Conservation (phyloP, 305 asterid genomes). For the Ajuga reptans region DNA sequence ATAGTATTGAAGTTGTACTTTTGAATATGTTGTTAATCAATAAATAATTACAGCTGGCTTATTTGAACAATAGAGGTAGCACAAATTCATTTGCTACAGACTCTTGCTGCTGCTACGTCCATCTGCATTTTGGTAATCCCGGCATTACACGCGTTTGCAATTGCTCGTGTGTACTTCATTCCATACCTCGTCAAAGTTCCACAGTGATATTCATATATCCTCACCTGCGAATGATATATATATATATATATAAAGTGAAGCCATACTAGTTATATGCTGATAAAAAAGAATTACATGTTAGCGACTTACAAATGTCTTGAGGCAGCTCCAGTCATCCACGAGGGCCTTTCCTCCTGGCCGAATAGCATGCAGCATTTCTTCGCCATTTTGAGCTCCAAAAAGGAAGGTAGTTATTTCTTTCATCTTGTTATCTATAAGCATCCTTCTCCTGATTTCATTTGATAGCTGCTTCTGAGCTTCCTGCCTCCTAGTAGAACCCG, state of each 20-base stretch:
- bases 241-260: background rate
- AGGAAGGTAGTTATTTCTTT: conserved; percentile 7
- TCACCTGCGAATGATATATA: conserved; percentile 8
- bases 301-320: conserved; percentile 29
- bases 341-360: conserved; percentile 29
- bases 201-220: conserved; percentile 25
- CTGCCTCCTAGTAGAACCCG: conserved; percentile 17
- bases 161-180: conserved; percentile 22
- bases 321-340: conserved; percentile 39
- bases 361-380: conserved; percentile 7
- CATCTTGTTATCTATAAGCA: conserved; percentile 23
- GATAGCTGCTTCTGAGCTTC: conserved; percentile 25
- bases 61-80: background rate
- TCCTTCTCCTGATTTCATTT: conserved; percentile 17
- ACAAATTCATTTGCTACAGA: conserved; percentile 18
- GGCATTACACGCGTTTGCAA: conserved; percentile 33
- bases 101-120: conserved; percentile 23
- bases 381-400: conserved; percentile 13
- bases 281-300: background rate
- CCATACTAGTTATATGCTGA: background rate
- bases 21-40: background rate
- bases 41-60: background rate
- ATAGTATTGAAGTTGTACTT: background rate
- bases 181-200: conserved; percentile 28
- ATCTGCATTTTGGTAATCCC: conserved; percentile 18